phyloP scores from a whole-genome alignment of 2,329 filamentous ascomycete genomes.

The Leptographium flavum region DNA sequence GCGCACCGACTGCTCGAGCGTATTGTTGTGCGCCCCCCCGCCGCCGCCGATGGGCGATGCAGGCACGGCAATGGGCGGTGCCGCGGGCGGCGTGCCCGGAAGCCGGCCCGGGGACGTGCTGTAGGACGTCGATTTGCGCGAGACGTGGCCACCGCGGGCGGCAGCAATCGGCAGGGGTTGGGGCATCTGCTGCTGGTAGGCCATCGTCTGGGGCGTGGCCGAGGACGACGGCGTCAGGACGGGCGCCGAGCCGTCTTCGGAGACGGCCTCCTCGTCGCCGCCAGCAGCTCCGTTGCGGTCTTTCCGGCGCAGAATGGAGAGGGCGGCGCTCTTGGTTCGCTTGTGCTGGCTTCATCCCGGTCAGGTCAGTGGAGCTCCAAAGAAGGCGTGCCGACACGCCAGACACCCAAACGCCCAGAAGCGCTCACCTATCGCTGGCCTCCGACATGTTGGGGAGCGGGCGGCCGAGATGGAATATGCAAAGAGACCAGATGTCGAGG shows the following conservation, averaged over 20 bases:
- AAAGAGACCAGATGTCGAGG: neutral
- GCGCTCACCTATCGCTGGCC: slow-evolving; percentile 16
- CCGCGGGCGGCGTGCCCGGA: neutral
- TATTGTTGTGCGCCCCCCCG: slow-evolving; percentile 18
- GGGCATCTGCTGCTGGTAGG: slow-evolving; percentile 13
- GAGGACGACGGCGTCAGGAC: slow-evolving; percentile 14
- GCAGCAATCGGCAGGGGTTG: slow-evolving; percentile 9
- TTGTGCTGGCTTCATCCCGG: slow-evolving; percentile 27
- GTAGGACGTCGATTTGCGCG: slow-evolving; percentile 27
- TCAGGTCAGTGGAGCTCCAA: too few species aligned
- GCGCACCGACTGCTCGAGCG: slow-evolving; percentile 83
- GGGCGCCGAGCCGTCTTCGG: slow-evolving; percentile 29
- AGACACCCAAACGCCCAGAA: neutral
- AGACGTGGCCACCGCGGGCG: slow-evolving; percentile 27
- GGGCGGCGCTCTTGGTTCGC: slow-evolving; percentile 38
- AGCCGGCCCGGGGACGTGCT: neutral
- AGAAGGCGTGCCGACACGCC: neutral
- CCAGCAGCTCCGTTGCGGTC: slow-evolving; percentile 23
- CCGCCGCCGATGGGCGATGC: neutral
- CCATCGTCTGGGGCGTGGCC: slow-evolving; percentile 10
- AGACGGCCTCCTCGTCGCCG: slow-evolving; percentile 28
- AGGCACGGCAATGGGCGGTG: neutral
- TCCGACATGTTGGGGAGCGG: slow-evolving; percentile 16
- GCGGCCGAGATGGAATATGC: neutral
- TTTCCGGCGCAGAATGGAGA: slow-evolving; percentile 40